Conservation (phyloP, 192 early-diverging fungal genomes). For the Linnemannia schmuckeri region DNA sequence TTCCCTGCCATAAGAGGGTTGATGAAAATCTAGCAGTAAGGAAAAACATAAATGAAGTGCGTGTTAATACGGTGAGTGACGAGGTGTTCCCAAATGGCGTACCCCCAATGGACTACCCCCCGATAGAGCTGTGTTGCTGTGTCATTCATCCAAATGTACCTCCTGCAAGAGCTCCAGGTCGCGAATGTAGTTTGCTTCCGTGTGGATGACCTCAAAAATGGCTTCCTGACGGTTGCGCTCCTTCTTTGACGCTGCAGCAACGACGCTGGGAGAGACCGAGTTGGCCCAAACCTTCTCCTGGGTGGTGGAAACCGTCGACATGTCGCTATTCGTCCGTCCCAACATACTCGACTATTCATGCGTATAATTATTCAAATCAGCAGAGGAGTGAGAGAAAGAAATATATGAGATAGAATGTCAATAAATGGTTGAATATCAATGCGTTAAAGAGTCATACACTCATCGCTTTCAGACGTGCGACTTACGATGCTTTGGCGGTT, state of each 20-base stretch:
- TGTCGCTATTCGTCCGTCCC: constrained; percentile 40
- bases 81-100: not conserved
- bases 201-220: constrained; percentile 92
- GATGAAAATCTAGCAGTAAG: constrained; percentile 66
- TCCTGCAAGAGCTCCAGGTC: constrained; percentile 90
- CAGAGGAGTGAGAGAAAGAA: not conserved
- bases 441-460: not conserved
- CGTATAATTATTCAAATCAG: not conserved
- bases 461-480: not conserved
- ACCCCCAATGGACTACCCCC: no score
- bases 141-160: constrained; percentile 61
- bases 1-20: constrained; percentile 70
- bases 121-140: not conserved
- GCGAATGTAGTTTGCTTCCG: constrained; percentile 91
- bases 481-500: constrained; percentile 50
- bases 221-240: constrained; percentile 94
- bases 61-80: not conserved
- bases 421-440: not conserved
- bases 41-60: constrained; percentile 12
- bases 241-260: constrained; percentile 55
- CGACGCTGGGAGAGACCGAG: constrained; percentile 39
- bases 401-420: not conserved
- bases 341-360: constrained; percentile 22
- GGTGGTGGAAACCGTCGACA: constrained; percentile 18
- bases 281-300: constrained; percentile 57